Percentiles rank a stretch among this genome's conserved stretches.
phyloP scores from a whole-genome alignment of 371 early-diverging fungal species.

The Mortierella sp. region DNA sequence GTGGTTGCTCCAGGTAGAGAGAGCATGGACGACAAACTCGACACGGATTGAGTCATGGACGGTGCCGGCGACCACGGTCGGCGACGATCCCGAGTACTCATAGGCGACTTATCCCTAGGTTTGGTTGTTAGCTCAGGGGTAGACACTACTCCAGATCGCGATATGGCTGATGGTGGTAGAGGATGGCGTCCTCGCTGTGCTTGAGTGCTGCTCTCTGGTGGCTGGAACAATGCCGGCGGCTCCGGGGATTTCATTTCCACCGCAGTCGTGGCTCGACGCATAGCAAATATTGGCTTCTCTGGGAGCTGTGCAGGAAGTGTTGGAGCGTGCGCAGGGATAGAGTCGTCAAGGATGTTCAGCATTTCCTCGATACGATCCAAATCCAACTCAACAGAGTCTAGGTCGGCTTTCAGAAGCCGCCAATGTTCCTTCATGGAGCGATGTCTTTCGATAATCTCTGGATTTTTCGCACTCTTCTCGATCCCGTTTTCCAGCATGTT shows the following conservation, averaged over 20 bases:
- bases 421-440: constrained; percentile 63
- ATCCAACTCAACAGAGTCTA: constrained; percentile 61
- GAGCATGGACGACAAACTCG: constrained; percentile 31
- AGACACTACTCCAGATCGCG: constrained; percentile 6
- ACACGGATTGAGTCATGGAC: constrained; percentile 18
- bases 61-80: constrained; percentile 49
- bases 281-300: constrained; percentile 42
- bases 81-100: constrained; percentile 10
- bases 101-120: constrained; percentile 20
- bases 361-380: constrained; percentile 60
- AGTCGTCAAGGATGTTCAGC: constrained; percentile 45
- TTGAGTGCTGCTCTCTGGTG: constrained; percentile 23
- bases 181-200: constrained; percentile 43
- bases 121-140: constrained; percentile 5
- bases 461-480: constrained; percentile 59
- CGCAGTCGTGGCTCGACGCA: constrained; percentile 32
- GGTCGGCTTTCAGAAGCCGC: constrained; percentile 56
- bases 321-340: constrained; percentile 28
- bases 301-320: constrained; percentile 39
- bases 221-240: constrained; percentile 24
- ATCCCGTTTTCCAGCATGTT: constrained; percentile 71
- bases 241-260: constrained; percentile 20
- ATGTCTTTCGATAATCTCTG: constrained; percentile 57
- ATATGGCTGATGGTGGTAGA: constrained; percentile 4
- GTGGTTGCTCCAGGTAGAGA: constrained; percentile 29